Base-by-base conservation (phyloP, 768 basidiomycete species). In the Lyophyllum shimeji region DNA sequence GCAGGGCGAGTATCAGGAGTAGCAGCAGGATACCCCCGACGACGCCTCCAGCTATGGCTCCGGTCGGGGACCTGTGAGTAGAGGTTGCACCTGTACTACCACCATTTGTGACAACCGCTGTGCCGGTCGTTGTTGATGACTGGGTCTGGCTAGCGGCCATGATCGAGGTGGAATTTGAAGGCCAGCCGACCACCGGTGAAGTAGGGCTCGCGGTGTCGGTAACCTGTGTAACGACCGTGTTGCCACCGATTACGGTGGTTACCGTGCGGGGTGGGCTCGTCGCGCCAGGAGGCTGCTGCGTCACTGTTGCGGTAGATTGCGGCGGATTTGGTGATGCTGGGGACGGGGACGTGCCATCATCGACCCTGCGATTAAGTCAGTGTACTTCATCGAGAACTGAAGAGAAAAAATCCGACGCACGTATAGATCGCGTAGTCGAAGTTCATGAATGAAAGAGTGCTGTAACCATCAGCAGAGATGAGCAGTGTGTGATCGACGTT, bases 341-440 rank as follows among this genome's bases (percentile, higher is more conserved):
- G 17, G 17, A 33, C 3, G 46, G 2, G 25, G 40, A 21, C 17
- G 45, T 2, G 11, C 31, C 40, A 37, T 53, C 57, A 31, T 52
- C 44, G 37, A 31, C 44, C 46, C 60, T 49, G 33, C 18, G 34
- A 13, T 18, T 23, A 21, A 20, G 46, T 50, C 17, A 56, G 33
- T 23, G 40, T 23, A 44, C 27, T 12, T 43, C 11, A 17, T 6
- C 6, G 12, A 25, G 25, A 13, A 5, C 13, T 25, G 23, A 15
- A 17, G 15, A 17, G 34, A 29, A 50, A 23, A 20, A 12, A 13
- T 23, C 23, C 15, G 20, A 64, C 73, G 52, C 53, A 75, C 75
- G 72, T 74, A 61, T 76, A 76, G n/a, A 70, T 68, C 3, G 73
- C 74, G 63, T 74, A 76, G 60, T 76, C 74, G 60, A 76, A 76